Evolutionary conservation across 140 eudicot species (phyloP), one percentile per base, ranked within the genome.

Genomic region (Senecio squalidus): DNA sequence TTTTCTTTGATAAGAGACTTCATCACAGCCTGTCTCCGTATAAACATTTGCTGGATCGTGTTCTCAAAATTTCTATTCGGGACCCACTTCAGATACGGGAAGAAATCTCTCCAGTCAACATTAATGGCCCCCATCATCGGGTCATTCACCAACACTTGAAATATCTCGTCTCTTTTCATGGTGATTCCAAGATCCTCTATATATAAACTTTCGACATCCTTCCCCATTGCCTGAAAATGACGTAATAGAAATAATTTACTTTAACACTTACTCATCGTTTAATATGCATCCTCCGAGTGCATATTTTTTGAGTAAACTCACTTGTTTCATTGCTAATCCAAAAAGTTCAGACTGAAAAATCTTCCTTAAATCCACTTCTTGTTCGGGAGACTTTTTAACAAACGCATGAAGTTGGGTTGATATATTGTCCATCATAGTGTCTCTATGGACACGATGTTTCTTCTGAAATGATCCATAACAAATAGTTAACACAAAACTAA

Each of bases 61-160:
- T 66, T 34, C 34, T 89, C 97, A 43, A 89, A 83, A 13, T 44
- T 71, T 57, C 54, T 78, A 68, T 85, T 85, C 8, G 97, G 95
- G 30, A 82, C 59, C 97, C 97, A 89, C 66, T 59, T 82, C 1
- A 89, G 69, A 60, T 85, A 89, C 0, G 97, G 97, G 67, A 89
- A 89, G 69, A 89, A 89, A 70, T 89, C 95, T 68, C 97, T 79
- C 97, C 97, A 89, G 67, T 89, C 97, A 69, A 89, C 97, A 13
- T 89, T 89, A 62, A 89, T 82, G 22, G 93, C 93, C 21, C 95
- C 97, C 75, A 79, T 80, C 95, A 89, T 75, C n/a, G 77, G 82
- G 31, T 82, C 97, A 24, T 60, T 31, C 49, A 89, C 95, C 45
- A 89, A 55, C 4, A 89, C 78, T 10, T 77, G 60, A 68, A 85